Conservation (phyloP, 1,139 yeast genomes). For the Kazachstania sp. region DNA sequence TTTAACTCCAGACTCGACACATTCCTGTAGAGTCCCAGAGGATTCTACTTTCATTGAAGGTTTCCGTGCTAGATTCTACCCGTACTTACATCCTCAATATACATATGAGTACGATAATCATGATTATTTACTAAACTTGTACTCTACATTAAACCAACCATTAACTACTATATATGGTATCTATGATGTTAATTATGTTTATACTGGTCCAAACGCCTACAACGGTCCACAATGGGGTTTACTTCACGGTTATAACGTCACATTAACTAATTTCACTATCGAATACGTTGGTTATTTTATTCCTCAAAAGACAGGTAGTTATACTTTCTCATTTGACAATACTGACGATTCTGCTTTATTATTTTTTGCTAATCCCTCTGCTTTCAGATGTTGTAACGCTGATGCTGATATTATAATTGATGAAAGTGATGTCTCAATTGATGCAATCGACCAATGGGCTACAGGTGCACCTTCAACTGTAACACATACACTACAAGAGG, state of each 20-base stretch:
- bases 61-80: conserved; percentile 1
- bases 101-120: not conserved
- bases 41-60: not conserved
- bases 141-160: not conserved
- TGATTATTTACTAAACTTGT: not conserved
- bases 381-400: conserved; percentile 23
- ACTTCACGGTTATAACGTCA: conserved; percentile 1
- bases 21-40: not conserved
- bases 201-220: not conserved
- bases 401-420: not conserved
- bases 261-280: conserved; percentile 7
- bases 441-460: conserved; percentile 3
- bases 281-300: not conserved
- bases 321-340: not conserved
- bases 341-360: conserved; percentile 1
- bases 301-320: not conserved
- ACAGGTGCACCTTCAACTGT: not conserved
- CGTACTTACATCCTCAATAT: conserved; percentile 1
- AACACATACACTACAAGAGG: not conserved
- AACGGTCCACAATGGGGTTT: conserved; percentile 2
- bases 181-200: not conserved
- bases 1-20: not conserved
- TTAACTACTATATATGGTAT: not conserved
- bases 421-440: conserved; percentile 1
- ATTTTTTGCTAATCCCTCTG: conserved; percentile 20